Evolutionary conservation across 305 asterid genomes (phyloP).

Genomic region (Rubia peregrina): DNA sequence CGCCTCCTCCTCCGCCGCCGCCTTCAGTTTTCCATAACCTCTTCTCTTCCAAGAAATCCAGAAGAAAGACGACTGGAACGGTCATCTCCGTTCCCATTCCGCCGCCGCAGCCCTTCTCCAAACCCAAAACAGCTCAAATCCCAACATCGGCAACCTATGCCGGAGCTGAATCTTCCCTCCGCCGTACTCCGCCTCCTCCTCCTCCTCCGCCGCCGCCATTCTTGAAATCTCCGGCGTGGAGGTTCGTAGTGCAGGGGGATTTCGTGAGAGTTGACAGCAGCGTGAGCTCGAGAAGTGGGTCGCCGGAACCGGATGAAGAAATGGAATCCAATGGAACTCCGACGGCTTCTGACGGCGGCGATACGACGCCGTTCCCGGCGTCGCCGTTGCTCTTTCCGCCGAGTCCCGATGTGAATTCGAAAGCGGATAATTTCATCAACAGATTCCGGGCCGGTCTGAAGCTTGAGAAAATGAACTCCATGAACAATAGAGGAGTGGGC

Average conservation of each 20-base stretch:
- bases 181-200: constrained; percentile 44
- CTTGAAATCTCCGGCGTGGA: constrained; percentile 60
- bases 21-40: constrained; percentile 42
- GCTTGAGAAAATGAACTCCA: constrained; percentile 29
- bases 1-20: constrained; percentile 39
- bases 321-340: constrained; percentile 57
- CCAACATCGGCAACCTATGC: constrained; percentile 24
- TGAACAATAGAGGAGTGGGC: constrained; percentile 27
- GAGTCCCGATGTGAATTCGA: constrained; percentile 77
- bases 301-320: constrained; percentile 66
- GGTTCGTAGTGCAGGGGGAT: constrained; percentile 70
- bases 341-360: constrained; percentile 29
- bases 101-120: constrained; percentile 9
- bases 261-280: constrained; percentile 63
- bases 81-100: constrained; percentile 33
- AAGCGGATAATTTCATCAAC: constrained; percentile 55
- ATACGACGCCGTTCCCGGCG: constrained; percentile 29
- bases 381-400: constrained; percentile 56
- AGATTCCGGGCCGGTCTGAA: constrained; percentile 36
- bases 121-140: background rate
- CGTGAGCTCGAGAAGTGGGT: constrained; percentile 58
- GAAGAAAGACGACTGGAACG: constrained; percentile 40
- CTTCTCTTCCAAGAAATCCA: constrained; percentile 52
- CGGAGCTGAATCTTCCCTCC: constrained; percentile 64
- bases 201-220: constrained; percentile 73